Conservation (phyloP, 75 land plant genomes). For the Ceratopteris richardii region DNA sequence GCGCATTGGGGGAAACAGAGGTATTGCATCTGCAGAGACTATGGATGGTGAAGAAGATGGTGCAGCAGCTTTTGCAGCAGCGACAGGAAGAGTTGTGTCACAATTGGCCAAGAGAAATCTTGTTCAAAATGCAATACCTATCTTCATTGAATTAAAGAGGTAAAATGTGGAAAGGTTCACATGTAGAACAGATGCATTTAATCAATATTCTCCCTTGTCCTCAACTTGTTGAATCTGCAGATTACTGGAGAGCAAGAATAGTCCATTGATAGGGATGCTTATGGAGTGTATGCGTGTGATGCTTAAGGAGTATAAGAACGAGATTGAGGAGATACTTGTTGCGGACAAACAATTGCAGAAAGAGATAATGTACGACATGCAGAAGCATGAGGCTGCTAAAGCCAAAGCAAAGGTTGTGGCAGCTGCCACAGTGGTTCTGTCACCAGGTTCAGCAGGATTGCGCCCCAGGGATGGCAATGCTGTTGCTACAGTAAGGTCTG, state of each 20-base stretch:
- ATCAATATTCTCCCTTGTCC: too few relatives aligned
- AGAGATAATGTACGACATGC: constrained; percentile 83
- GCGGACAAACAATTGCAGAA: constrained; percentile 89
- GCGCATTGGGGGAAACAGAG: constrained; percentile 40
- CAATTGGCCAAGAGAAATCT: constrained; percentile 72
- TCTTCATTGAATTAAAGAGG: constrained; percentile 86
- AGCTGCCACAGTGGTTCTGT: constrained; percentile 6
- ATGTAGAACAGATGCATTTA: too few relatives aligned
- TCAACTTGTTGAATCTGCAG: too few relatives aligned
- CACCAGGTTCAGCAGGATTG: constrained; percentile 14
- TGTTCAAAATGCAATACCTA: constrained; percentile 81
- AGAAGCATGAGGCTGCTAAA: constrained; percentile 67
- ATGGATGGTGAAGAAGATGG: constrained; percentile 47
- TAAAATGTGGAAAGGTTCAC: constrained; percentile 11
- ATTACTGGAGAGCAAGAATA: constrained; percentile 72
- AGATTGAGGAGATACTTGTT: constrained; percentile 77
- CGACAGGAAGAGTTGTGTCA: constrained; percentile 56
- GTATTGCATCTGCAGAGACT: constrained; percentile 24
- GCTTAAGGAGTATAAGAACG: constrained; percentile 85
- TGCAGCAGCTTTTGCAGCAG: constrained; percentile 33
- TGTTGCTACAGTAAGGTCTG: background rate
- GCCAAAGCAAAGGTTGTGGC: constrained; percentile 44
- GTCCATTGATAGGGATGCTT: constrained; percentile 74
- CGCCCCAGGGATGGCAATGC: constrained; percentile 8
- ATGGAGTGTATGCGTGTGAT: constrained; percentile 82